Base-by-base conservation (phyloP, 768 basidiomycete genomes). In the Tulasnella sp. region DNA sequence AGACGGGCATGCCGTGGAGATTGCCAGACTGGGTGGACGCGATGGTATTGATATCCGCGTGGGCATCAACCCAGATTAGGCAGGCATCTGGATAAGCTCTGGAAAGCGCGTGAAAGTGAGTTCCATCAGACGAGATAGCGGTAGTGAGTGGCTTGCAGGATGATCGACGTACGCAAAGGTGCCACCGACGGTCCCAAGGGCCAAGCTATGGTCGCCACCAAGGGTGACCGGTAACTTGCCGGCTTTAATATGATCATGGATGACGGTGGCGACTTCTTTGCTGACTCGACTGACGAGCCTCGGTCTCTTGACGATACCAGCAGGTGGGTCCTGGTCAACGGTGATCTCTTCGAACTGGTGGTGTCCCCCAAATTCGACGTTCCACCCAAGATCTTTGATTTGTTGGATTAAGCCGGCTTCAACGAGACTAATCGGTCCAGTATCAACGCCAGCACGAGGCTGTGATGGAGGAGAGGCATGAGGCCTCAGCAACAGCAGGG, bases 1-100 rank as follows among this genome's bases (percentile, higher is more conserved):
- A 89, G 41, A 98, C 79, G 19, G 96, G 96, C 84, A 96, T 97
- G 60, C 96, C 96, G 70, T 99, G 96, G 43, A 99, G 83, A 70
- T 98, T 97, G 29, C 94, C 94, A 78, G 84, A 81, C 40, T 72
- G 82, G 17, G 92, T 92, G 14, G 86, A 80, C 56, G 84, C 80
- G 9, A 77, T 71, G 5, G 93, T 96, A 70, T 99, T 97, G 72
- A 99, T 90, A 67, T 98, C 96, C 17, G 91, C 85, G 65, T 97
- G 96, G 2, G 96, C 96, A 67, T 99, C 96, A 59, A 98, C 74
- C 96, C 96, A 98, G 60, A 99, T 73, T 34, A 99, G 83, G 67
- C 88, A 87, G 1, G 73, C 72, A 58, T 75, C 70, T 17, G 74
- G 74, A 63, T 73, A 70, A 42, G 68, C 68, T 46, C 66, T 62